phyloP scores from a whole-genome alignment of 768 basidiomycete species.

The Inosperma sp. region DNA sequence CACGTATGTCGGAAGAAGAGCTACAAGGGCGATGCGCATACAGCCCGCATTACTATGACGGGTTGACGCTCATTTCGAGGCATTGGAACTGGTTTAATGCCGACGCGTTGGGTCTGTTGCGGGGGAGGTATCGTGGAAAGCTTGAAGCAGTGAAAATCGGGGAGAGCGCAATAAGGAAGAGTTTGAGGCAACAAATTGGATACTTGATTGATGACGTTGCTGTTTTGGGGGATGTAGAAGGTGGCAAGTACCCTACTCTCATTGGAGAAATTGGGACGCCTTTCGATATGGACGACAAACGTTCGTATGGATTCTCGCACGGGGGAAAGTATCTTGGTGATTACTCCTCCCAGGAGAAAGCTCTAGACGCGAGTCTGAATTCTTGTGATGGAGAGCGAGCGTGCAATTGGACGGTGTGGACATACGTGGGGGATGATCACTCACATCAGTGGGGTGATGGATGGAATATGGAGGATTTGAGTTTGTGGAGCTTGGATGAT shows the following conservation, averaged over 20 bases:
- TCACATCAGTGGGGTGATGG: slow-evolving; percentile 89
- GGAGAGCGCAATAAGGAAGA: slow-evolving; percentile 74
- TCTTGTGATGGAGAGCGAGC: slow-evolving; percentile 71
- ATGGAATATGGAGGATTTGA: slow-evolving; percentile 96
- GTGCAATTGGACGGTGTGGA: slow-evolving; percentile 86
- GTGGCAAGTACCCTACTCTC: slow-evolving; percentile 67
- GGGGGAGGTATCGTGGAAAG: slow-evolving; percentile 62
- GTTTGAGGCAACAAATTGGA: slow-evolving; percentile 77
- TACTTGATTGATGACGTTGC: slow-evolving; percentile 70
- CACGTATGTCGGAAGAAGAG: slow-evolving; percentile 50
- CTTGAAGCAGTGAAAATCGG: slow-evolving; percentile 61
- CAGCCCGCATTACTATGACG: slow-evolving; percentile 91
- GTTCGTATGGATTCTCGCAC: slow-evolving; percentile 76
- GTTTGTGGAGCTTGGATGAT: slow-evolving; percentile 82
- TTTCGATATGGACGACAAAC: slow-evolving; percentile 88
- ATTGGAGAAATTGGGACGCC: slow-evolving; percentile 97
- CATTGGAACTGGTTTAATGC: slow-evolving; percentile 97
- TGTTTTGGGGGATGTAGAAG: slow-evolving; percentile 41
- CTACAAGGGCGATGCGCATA: slow-evolving; percentile 65
- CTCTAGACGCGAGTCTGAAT: slow-evolving; percentile 81
- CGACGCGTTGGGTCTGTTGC: slow-evolving; percentile 86
- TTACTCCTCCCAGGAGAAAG: slow-evolving; percentile 71
- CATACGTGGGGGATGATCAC: slow-evolving; percentile 73
- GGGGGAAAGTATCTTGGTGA: slow-evolving; percentile 67
- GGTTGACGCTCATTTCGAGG: slow-evolving; percentile 85